Conservation (phyloP, 108 stramenopile genomes). For the Fistulifera pelliculosa region DNA sequence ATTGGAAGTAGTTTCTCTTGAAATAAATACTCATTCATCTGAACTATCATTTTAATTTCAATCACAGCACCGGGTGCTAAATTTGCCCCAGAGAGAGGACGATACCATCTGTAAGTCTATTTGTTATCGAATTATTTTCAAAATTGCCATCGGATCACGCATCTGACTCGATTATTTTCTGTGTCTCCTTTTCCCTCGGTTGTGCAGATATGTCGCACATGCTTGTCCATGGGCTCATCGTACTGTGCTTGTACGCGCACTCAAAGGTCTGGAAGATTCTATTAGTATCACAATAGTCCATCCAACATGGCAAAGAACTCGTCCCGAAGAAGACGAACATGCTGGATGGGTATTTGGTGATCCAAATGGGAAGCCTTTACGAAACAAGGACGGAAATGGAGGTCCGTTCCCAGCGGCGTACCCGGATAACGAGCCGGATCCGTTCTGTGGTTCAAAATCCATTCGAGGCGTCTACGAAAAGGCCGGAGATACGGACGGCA, state of each 20-base stretch:
- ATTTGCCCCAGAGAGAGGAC: constrained; percentile 43
- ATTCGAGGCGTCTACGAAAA: constrained; percentile 82
- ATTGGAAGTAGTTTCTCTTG: neutral
- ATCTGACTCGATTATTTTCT: neutral
- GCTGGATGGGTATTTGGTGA: constrained; percentile 82
- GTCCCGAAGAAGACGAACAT: constrained; percentile 63
- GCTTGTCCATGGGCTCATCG: constrained; percentile 76
- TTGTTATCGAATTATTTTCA: no score
- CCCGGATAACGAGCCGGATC: constrained; percentile 46
- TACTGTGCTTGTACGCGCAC: constrained; percentile 43
- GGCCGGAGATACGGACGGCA: constrained; percentile 55
- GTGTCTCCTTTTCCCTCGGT: neutral
- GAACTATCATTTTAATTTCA: constrained; percentile 10
- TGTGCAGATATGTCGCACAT: constrained; percentile 24
- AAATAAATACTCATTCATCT: neutral
- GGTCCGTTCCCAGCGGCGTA: constrained; percentile 42
- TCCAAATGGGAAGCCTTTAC: constrained; percentile 23
- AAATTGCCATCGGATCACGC: neutral
- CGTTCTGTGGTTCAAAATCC: constrained; percentile 35
- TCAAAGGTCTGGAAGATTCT: constrained; percentile 84
- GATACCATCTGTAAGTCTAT: constrained; percentile 28
- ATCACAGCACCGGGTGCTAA: constrained; percentile 19
- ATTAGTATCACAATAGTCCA: constrained; percentile 64
- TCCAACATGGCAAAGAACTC: constrained; percentile 67
- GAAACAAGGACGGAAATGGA: constrained; percentile 34